A percentile compares a stretch with the other conserved stretches of the same genome.
These are phyloP conservation scores for Leccinum sublutescens DNA, from an alignment of 768 basidiomycete genomes.

Conservation along the genomic window DNA sequence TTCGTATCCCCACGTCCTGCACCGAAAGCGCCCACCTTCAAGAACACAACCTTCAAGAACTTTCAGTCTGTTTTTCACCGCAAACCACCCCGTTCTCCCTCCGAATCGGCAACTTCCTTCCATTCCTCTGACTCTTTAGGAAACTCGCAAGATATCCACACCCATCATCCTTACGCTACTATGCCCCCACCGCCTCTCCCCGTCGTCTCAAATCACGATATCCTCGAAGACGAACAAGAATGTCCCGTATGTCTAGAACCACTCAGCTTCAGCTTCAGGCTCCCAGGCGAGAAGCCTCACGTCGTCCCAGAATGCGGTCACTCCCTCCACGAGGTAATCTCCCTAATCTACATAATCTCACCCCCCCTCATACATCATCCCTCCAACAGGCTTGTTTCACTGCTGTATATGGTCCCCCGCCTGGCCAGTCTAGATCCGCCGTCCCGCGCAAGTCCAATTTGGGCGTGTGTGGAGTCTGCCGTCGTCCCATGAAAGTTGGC, in stretches of 20 bases:
- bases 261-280: constrained; percentile 85
- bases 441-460: constrained; percentile 72
- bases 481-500: constrained; percentile 93
- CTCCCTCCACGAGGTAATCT: constrained; percentile 84
- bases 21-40: constrained; percentile 33
- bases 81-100: constrained; percentile 41
- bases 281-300: constrained; percentile 96
- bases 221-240: constrained; percentile 76
- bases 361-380: constrained; percentile 7
- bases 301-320: constrained; percentile 98
- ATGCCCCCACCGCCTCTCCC: constrained; percentile 68
- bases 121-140: constrained; percentile 44
- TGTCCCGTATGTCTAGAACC: constrained; percentile 98
- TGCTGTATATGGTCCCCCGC: constrained; percentile 91
- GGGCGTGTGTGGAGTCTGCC: constrained; percentile 95
- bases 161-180: constrained; percentile 52
- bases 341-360: background rate
- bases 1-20: constrained; percentile 37
- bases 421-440: constrained; percentile 51
- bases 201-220: constrained; percentile 64
- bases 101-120: constrained; percentile 51
- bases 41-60: constrained; percentile 34
- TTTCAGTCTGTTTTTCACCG: constrained; percentile 57
- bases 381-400: constrained; percentile 85
- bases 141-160: constrained; percentile 36